Conservation (phyloP, 768 basidiomycete species). For the Leccinum sublutescens region DNA sequence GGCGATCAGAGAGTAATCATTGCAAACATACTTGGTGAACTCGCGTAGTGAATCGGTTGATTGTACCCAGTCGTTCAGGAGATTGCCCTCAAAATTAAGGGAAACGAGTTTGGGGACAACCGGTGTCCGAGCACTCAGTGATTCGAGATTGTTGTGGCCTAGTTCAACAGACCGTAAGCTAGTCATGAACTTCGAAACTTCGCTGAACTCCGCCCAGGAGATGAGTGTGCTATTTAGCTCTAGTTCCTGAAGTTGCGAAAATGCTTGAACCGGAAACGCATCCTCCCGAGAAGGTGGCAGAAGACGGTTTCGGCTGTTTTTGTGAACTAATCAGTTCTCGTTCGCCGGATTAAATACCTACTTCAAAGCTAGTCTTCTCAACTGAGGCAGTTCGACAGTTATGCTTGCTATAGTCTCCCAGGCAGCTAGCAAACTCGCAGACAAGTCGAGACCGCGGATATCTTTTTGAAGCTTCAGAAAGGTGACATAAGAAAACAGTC, state of each 20-base stretch:
- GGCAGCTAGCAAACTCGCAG: slow-evolving; percentile 63
- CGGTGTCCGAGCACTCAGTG: slow-evolving; percentile 24
- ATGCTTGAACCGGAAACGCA: slow-evolving; percentile 39
- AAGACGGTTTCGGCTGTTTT: slow-evolving; percentile 67
- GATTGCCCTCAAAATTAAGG: slow-evolving; percentile 74
- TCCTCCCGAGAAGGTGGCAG: slow-evolving; percentile 32
- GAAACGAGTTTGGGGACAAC: slow-evolving; percentile 37
- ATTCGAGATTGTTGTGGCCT: slow-evolving; percentile 62
- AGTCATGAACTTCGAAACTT: slow-evolving; percentile 52
- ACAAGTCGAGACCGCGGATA: slow-evolving; percentile 79
- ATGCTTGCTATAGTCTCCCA: slow-evolving; percentile 75
- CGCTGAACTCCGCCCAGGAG: slow-evolving; percentile 65
- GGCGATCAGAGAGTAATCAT: neutral
- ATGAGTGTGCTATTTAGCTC: slow-evolving; percentile 74
- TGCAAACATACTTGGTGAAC: slow-evolving; percentile 43
- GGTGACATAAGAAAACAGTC: slow-evolving; percentile 6
- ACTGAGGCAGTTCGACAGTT: slow-evolving; percentile 52
- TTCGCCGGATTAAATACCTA: slow-evolving; percentile 40
- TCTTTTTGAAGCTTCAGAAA: slow-evolving; percentile 41
- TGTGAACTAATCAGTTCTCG: slow-evolving; percentile 16
- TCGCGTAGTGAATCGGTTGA: slow-evolving; percentile 43
- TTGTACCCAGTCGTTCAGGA: slow-evolving; percentile 53
- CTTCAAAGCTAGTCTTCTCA: slow-evolving; percentile 77
- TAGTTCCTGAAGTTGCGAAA: slow-evolving; percentile 56
- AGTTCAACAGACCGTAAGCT: slow-evolving; percentile 57